phyloP scores from a whole-genome alignment of 75 land plant genomes.

The Gnetum montanum region DNA sequence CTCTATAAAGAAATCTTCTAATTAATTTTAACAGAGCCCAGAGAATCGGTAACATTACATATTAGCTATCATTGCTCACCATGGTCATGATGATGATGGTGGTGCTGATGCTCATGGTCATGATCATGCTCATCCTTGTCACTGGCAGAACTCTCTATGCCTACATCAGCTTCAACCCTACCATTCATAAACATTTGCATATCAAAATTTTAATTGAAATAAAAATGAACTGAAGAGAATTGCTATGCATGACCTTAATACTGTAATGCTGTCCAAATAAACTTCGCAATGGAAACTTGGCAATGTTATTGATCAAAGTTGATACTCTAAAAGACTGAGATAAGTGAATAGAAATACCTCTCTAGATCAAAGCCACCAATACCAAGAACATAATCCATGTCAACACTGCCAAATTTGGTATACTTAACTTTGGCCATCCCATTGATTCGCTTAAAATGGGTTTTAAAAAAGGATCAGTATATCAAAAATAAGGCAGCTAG shows the following conservation, averaged over 20 bases:
- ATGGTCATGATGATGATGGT: slow-evolving; percentile 51
- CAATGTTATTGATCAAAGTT: no score
- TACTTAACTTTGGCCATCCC: slow-evolving; percentile 60
- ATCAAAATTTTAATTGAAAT: not conserved
- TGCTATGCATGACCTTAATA: no score
- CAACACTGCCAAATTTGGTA: slow-evolving; percentile 79
- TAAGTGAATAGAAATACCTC: slow-evolving; percentile 32
- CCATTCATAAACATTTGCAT: not conserved
- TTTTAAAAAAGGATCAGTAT: not conserved
- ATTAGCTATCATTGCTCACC: slow-evolving; percentile 16
- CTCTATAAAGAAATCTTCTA: no score
- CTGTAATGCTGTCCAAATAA: not conserved
- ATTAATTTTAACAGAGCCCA: no score
- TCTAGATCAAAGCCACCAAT: slow-evolving; percentile 98
- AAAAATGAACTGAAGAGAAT: not conserved
- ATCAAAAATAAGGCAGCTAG: no score
- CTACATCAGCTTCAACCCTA: slow-evolving; percentile 61
- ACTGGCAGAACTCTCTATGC: slow-evolving; percentile 32
- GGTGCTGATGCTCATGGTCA: slow-evolving; percentile 31
- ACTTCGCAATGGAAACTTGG: no score
- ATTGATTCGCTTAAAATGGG: slow-evolving; percentile 53
- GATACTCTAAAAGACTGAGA: no score
- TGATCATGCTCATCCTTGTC: slow-evolving; percentile 47
- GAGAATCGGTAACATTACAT: not conserved
- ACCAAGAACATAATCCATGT: slow-evolving; percentile 95